Conservation (phyloP, 2,329 filamentous ascomycete species). For the Colletotrichum liaoningense region DNA sequence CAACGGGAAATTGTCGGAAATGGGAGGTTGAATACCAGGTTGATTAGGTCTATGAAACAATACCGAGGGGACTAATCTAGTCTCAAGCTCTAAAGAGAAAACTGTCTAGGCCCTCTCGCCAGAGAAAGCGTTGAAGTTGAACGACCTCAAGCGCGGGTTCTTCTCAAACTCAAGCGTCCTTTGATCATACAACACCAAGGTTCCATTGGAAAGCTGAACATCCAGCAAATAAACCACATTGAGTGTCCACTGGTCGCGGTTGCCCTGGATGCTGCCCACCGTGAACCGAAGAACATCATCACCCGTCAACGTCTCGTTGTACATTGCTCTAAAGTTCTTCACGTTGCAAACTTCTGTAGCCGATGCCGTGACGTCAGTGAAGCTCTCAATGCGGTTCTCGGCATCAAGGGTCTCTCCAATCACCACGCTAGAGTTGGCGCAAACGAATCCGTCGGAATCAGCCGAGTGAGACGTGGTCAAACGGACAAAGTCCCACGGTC, state of each 20-base stretch:
- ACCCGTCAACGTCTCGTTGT: slow-evolving; percentile 3
- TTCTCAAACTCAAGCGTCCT: slow-evolving; percentile 25
- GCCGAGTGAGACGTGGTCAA: slow-evolving; percentile 2
- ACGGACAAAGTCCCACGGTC: slow-evolving; percentile 29
- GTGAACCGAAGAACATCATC: slow-evolving; percentile 28
- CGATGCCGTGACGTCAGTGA: slow-evolving; percentile 9
- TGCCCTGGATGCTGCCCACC: slow-evolving; percentile 19
- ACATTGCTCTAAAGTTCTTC: slow-evolving; percentile 24
- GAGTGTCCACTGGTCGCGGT: slow-evolving; percentile 12
- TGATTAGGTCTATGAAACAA: too few species aligned
- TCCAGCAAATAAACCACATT: slow-evolving; percentile 10
- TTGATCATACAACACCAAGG: slow-evolving; percentile 22
- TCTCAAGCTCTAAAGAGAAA: not conserved
- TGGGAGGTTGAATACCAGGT: not conserved
- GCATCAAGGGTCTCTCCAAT: slow-evolving; percentile 15
- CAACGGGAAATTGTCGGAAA: not conserved
- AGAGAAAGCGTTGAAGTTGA: slow-evolving; percentile 20
- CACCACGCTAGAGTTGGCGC: slow-evolving; percentile 27
- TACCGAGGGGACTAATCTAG: not conserved
- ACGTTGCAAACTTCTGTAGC: slow-evolving; percentile 20
- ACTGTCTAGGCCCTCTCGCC: slow-evolving; percentile 12
- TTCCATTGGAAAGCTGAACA: slow-evolving; percentile 27
- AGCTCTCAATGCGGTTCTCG: slow-evolving; percentile 11
- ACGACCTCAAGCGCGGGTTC: slow-evolving; percentile 16
- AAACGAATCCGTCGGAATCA: slow-evolving; percentile 29